Evolutionary conservation across 202 grass and related monocot species (phyloP).

Genomic region (Thinopyrum obtusiflorum): DNA sequence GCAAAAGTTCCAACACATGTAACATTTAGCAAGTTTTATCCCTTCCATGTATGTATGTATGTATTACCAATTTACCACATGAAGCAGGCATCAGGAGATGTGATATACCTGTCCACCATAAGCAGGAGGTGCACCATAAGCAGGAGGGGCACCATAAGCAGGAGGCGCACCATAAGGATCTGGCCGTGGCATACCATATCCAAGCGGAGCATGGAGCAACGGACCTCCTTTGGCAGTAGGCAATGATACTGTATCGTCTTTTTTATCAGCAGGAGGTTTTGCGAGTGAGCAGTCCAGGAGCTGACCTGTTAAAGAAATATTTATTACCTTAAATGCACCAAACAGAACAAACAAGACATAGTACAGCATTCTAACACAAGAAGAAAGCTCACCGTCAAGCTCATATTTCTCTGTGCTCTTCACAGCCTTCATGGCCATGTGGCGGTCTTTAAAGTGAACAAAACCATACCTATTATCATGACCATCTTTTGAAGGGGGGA

Average conservation of each 20-base stretch:
- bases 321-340: constrained; percentile 14
- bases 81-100: not conserved
- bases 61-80: not conserved
- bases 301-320: constrained; percentile 48
- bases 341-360: constrained; percentile 14
- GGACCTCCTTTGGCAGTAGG: constrained; percentile 52
- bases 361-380: not conserved
- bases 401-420: constrained; percentile 78
- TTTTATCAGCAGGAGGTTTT: constrained; percentile 82
- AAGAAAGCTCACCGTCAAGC: constrained; percentile 59
- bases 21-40: constrained; percentile 20
- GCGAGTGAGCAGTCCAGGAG: constrained; percentile 88
- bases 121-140: constrained; percentile 44
- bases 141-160: constrained; percentile 40
- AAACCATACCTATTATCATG: constrained; percentile 93
- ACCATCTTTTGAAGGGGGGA: constrained; percentile 78
- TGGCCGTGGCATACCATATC: constrained; percentile 42
- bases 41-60: constrained; percentile 6
- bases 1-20: constrained; percentile 24
- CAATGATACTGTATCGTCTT: constrained; percentile 40
- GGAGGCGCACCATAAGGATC: constrained; percentile 45
- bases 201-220: constrained; percentile 42
- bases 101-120: constrained; percentile 47
- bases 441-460: constrained; percentile 84
- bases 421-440: constrained; percentile 78